Base-by-base conservation (phyloP, 768 basidiomycete genomes). In the Naganishia kalamii region DNA sequence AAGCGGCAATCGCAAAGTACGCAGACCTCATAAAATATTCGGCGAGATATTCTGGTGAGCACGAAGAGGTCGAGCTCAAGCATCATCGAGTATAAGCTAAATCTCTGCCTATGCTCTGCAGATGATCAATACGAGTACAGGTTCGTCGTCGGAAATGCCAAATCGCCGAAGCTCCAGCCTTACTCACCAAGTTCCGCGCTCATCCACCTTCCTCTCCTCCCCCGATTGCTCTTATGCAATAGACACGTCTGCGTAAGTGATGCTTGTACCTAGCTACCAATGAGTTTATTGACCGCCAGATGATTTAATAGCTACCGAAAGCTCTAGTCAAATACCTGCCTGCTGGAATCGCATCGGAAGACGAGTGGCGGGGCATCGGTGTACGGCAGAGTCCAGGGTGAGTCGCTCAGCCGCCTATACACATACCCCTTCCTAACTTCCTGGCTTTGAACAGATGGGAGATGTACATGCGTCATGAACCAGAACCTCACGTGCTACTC, bases 381-480 rank as follows among this genome's bases (percentile, higher is more conserved):
- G 62, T 68, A 35, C 35, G 66, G 30, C 66, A 68, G 37, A 63
- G 62, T 60, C 62, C 66, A 62, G 66, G 66, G 62, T 67, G 51
- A 51, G 65, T 47, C 32, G 44, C 6, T n/a, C 21, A 23, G 29
- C 8, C 29, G 1, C 23, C 23, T 60, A 3, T 7, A 23, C 4
- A 32, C 1, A 11, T 43, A 19, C 6, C 23, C 8, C 23, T 29
- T 21, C 23, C 17, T 43, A 25, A 10, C 12, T 8, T 29, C 2
- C 25, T 17, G 29, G 12, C 21, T 23, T 4, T 61, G 1, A 13
- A 7, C 25, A 67, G 66, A 23, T 68, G 66, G 66, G 49, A 62
- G 29, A 68, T 68, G 66, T 68, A 68, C 46, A 62, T 68, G 62
- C 41, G 66, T n/a, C 66, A 68, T 23, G 66, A 62, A 50, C 66